phyloP scores from a whole-genome alignment of 1,139 yeast genomes.

The Magnusiomyces tetraspermus region DNA sequence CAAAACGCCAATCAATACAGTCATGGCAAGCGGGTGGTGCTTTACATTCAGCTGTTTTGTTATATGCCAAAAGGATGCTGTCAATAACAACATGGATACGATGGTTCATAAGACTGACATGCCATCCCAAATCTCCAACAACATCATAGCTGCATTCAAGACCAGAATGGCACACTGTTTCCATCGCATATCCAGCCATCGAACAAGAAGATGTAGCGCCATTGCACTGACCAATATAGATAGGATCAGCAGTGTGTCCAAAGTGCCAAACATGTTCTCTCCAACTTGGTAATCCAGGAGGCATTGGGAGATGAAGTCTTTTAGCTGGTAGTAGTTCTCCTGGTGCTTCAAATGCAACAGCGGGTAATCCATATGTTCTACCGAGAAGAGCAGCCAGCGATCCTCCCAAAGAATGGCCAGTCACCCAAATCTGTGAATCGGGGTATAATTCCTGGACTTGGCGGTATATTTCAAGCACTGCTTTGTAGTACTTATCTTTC shows the following conservation, averaged over 20 bases:
- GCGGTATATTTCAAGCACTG: constrained; percentile 66
- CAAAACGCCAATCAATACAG: constrained; percentile 85
- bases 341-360: constrained; percentile 86
- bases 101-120: constrained; percentile 77
- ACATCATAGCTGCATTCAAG: constrained; percentile 82
- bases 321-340: constrained; percentile 80
- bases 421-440: constrained; percentile 64
- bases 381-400: constrained; percentile 74
- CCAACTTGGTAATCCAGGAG: constrained; percentile 79
- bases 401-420: constrained; percentile 96
- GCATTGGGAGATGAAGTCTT: constrained; percentile 81
- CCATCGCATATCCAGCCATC: constrained; percentile 95
- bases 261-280: constrained; percentile 87
- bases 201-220: constrained; percentile 90
- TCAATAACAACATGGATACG: constrained; percentile 88
- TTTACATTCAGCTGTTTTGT: constrained; percentile 65
- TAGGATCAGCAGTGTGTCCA: constrained; percentile 97
- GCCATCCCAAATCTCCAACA: constrained; percentile 86
- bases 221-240: constrained; percentile 92
- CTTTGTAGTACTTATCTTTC: constrained; percentile 74
- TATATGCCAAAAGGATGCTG: constrained; percentile 61
- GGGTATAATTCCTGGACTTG: constrained; percentile 70
- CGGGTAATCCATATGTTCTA: constrained; percentile 83
- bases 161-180: constrained; percentile 91
- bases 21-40: constrained; percentile 70